These are phyloP conservation scores for Alopecurus myosuroides DNA, from an alignment of 176 grass and related monocot species.

Conservation along the genomic window DNA sequence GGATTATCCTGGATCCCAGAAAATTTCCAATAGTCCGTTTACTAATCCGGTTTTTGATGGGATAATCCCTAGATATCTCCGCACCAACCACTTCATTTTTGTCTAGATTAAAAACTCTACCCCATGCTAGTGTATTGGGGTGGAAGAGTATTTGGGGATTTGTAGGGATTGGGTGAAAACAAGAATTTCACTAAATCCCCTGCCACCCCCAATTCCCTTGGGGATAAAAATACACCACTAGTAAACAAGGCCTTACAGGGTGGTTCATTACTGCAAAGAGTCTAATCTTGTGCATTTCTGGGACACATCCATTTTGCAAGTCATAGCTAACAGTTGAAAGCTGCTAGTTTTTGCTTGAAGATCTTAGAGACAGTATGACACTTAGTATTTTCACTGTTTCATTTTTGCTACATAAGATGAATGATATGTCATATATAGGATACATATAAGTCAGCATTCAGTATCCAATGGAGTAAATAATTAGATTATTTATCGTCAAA, in stretches of 20 bases:
- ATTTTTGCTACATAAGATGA: background rate
- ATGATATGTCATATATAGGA: background rate
- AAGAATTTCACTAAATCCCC: too few species aligned
- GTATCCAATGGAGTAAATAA: background rate
- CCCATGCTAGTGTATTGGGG: too few species aligned
- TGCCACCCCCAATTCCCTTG: too few species aligned
- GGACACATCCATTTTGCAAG: slow-evolving; percentile 6
- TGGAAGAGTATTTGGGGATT: too few species aligned
- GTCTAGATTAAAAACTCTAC: too few species aligned
- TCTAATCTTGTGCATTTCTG: background rate
- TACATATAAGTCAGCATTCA: background rate
- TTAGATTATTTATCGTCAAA: background rate
- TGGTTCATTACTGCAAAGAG: background rate
- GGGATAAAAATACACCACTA: too few species aligned
- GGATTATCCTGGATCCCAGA: too few species aligned
- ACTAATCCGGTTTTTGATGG: too few species aligned
- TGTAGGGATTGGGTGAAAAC: too few species aligned
- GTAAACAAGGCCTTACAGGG: background rate
- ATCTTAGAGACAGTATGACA: background rate
- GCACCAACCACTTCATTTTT: too few species aligned
- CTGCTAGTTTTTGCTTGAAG: slow-evolving; percentile 13
- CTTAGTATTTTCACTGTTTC: background rate
- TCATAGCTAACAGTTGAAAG: background rate
- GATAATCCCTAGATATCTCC: too few species aligned
- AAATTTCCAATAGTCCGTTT: too few species aligned